Evolutionary conservation across 2,329 filamentous ascomycete species (phyloP).

Genomic region (Paraphaeosphaeria minitans): DNA sequence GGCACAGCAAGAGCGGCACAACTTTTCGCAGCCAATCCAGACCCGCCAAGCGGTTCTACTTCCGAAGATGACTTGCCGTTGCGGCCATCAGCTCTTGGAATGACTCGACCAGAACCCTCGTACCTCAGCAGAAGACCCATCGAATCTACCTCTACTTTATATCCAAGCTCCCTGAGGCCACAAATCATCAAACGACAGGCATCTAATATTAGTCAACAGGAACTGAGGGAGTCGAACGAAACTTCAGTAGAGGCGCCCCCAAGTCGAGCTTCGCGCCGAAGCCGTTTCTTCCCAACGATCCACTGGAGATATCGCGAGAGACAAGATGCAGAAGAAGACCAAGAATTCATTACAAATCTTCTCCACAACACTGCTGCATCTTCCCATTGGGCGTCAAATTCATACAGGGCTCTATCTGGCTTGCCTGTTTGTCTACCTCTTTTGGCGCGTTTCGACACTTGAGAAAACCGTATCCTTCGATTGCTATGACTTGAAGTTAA

Average conservation of each 20-base stretch:
- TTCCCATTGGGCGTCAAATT: neutral
- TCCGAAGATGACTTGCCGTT: neutral
- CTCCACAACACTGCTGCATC: neutral
- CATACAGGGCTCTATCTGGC: neutral
- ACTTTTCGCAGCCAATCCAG: neutral
- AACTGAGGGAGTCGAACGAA: neutral
- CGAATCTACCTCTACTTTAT: neutral
- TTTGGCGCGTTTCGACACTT: neutral
- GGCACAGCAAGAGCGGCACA: neutral
- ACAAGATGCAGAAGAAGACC: neutral
- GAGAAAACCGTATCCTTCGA: neutral
- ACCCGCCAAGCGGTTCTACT: neutral
- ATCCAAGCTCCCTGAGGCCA: neutral
- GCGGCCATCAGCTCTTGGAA: neutral
- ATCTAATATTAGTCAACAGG: neutral
- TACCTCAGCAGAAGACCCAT: neutral
- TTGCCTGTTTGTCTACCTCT: neutral
- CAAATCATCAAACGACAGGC: neutral
- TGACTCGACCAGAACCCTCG: neutral
- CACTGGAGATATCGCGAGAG: neutral
- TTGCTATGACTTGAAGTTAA: conserved; percentile 6
- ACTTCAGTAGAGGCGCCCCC: no score
- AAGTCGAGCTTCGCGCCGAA: neutral
- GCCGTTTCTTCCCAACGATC: neutral
- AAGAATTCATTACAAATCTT: neutral